Base-by-base conservation (phyloP, 257 asterid genomes). In the Solanum lycopersicoides region DNA sequence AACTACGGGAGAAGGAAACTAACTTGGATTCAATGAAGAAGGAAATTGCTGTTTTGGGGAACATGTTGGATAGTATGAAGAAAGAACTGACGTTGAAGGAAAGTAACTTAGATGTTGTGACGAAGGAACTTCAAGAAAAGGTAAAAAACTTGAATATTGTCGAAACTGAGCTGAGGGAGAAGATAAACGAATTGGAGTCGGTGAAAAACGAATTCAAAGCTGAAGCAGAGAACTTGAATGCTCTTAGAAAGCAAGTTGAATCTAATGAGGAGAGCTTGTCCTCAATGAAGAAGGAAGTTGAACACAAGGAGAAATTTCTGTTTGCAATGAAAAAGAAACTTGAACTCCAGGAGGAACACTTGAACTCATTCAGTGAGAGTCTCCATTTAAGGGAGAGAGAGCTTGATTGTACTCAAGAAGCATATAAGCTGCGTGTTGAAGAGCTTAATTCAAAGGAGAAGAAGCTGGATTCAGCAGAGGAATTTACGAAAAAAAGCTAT, bases 401-500 rank as follows among this genome's bases (percentile, higher is more conserved):
- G n/a, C 84, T 74, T 86, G 90, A 88, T 82, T 86, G 41, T 16
- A 87, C 53, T 7, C 75, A 77, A 75, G 66, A 87, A 84, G 56
- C 66, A 20, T 86, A 87, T 83, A 89, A 85, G 63, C 68, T 82
- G 76, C 89, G 25, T 53, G 9, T 16, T 86, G 75, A 59, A 83
- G 88, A 87, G 72, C 89, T 92, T 50, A 91, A 90, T 21, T 35
- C 85, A 74, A 92, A 87, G 79, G 92, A 94, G 87, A 89, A 86
- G 86, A 87, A 74, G 80, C 69, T 92, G 75, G 72, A 88, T 72
- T 87, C 93, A 25, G 87, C 86, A 87, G 89, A 50, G 76, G 90
- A 74, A 68, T 88, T 91, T 25, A 56, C 25, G 0, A 77, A 86
- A 23, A 88, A 82, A 12, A 87, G 90, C 83, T 91, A 90, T 25